These are phyloP conservation scores for Candida vaughaniae DNA, from an alignment of 805 yeast species.

Conservation along the genomic window DNA sequence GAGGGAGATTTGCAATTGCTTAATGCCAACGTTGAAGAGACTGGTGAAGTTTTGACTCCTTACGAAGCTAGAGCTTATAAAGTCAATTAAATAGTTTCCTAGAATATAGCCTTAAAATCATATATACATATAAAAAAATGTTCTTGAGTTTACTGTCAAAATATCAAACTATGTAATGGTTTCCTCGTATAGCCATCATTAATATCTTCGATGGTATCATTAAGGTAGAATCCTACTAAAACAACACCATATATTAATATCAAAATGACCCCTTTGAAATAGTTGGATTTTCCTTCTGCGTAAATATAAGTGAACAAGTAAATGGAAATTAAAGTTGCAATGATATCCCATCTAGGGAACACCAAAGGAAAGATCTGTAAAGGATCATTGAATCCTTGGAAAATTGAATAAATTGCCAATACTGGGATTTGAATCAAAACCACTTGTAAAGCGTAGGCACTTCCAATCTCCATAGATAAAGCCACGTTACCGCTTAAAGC, in stretches of 20 bases:
- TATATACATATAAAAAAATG: neutral
- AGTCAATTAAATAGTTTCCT: slow-evolving; percentile 1
- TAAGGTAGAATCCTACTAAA: slow-evolving; percentile 77
- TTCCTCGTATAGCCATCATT: slow-evolving; percentile 23
- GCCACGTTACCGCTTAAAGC: slow-evolving; percentile 97
- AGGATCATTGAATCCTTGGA: slow-evolving; percentile 39
- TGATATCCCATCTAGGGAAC: slow-evolving; percentile 94
- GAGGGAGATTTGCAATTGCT: slow-evolving; percentile 27
- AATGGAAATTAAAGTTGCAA: slow-evolving; percentile 81
- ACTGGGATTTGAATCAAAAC: slow-evolving; percentile 92
- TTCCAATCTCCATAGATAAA: slow-evolving; percentile 94
- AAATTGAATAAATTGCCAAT: slow-evolving; percentile 72
- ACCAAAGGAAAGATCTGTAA: slow-evolving; percentile 70
- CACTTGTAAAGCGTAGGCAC: slow-evolving; percentile 95
- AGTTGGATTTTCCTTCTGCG: slow-evolving; percentile 95
- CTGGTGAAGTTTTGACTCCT: slow-evolving; percentile 30
- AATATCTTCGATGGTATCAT: slow-evolving; percentile 35
- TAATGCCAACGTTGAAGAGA: slow-evolving; percentile 28
- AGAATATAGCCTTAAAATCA: neutral
- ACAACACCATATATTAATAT: slow-evolving; percentile 75
- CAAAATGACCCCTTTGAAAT: slow-evolving; percentile 90
- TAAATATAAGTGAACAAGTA: slow-evolving; percentile 89
- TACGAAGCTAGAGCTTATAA: slow-evolving; percentile 46
- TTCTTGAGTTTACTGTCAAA: no score
- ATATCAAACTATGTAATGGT: neutral